phyloP scores from a whole-genome alignment of 2,329 filamentous ascomycete genomes.

The Amesomyces nigricolor region DNA sequence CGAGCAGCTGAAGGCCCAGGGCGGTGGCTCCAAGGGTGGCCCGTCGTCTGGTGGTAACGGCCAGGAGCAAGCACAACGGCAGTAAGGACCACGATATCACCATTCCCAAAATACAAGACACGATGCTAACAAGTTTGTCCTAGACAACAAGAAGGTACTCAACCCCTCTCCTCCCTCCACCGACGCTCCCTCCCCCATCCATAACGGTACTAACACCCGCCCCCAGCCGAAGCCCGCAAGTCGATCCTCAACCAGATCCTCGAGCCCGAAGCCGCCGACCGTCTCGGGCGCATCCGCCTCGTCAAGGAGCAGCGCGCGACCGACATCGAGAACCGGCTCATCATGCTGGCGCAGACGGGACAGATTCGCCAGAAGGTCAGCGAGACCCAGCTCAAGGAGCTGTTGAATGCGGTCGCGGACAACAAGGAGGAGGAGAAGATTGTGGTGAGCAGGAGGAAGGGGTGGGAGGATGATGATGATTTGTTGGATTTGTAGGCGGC shows the following conservation, averaged over 20 bases:
- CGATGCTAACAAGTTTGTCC: neutral
- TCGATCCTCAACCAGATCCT: conserved; percentile 88
- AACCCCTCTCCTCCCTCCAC: neutral
- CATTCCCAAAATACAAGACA: too few relatives aligned
- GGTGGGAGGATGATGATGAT: conserved; percentile 81
- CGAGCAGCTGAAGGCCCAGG: conserved; percentile 80
- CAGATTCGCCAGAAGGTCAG: conserved; percentile 85
- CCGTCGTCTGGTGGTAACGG: conserved; percentile 37
- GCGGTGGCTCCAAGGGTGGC: conserved; percentile 40
- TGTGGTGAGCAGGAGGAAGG: conserved; percentile 78
- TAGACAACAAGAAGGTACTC: conserved; percentile 44
- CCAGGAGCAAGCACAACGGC: conserved; percentile 58
- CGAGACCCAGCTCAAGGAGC: conserved; percentile 87
- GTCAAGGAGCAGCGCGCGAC: conserved; percentile 88
- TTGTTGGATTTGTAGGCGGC: conserved; percentile 49
- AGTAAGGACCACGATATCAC: conserved; percentile 39
- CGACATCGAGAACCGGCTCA: conserved; percentile 87
- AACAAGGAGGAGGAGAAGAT: conserved; percentile 76
- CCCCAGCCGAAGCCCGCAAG: conserved; percentile 61
- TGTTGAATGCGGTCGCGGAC: conserved; percentile 79
- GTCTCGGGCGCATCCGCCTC: conserved; percentile 86
- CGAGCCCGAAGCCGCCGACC: conserved; percentile 86
- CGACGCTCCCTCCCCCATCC: neutral
- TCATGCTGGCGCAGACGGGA: conserved; percentile 82
- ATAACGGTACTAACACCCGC: neutral